phyloP scores from a whole-genome alignment of 2,329 filamentous ascomycete genomes.

The Diaporthe sp. region DNA sequence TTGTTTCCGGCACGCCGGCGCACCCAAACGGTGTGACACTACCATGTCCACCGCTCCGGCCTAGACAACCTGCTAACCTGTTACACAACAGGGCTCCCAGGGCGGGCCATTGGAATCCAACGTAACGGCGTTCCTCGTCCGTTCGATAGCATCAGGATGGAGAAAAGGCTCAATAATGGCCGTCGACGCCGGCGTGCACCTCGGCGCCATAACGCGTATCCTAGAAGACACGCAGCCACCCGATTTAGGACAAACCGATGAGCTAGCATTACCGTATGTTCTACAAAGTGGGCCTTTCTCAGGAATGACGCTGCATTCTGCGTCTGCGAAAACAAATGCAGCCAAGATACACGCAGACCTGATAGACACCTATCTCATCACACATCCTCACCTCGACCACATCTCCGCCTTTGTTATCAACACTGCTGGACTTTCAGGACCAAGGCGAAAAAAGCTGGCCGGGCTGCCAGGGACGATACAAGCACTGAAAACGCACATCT shows the following conservation, averaged over 20 bases:
- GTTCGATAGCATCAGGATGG: constrained; percentile 85
- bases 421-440: constrained; percentile 85
- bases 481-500: constrained; percentile 93
- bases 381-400: constrained; percentile 97
- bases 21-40: constrained; percentile 5
- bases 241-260: constrained; percentile 48
- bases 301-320: constrained; percentile 78
- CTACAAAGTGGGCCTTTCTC: constrained; percentile 81
- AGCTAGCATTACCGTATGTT: constrained; percentile 62
- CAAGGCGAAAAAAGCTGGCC: constrained; percentile 86
- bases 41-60: constrained; percentile 15
- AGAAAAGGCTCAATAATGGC: constrained; percentile 84
- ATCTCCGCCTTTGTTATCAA: constrained; percentile 93
- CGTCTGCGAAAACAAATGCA: constrained; percentile 81
- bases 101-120: constrained; percentile 93
- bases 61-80: constrained; percentile 45
- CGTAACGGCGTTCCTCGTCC: constrained; percentile 89
- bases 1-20: constrained; percentile 5
- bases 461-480: constrained; percentile 90
- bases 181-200: constrained; percentile 93
- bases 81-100: constrained; percentile 77
- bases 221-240: constrained; percentile 68
- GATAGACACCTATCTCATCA: constrained; percentile 91
- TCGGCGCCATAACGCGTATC: constrained; percentile 86
- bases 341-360: constrained; percentile 82